phyloP scores from a whole-genome alignment of 2,329 filamentous ascomycete genomes.

The Colletotrichum destructivum region DNA sequence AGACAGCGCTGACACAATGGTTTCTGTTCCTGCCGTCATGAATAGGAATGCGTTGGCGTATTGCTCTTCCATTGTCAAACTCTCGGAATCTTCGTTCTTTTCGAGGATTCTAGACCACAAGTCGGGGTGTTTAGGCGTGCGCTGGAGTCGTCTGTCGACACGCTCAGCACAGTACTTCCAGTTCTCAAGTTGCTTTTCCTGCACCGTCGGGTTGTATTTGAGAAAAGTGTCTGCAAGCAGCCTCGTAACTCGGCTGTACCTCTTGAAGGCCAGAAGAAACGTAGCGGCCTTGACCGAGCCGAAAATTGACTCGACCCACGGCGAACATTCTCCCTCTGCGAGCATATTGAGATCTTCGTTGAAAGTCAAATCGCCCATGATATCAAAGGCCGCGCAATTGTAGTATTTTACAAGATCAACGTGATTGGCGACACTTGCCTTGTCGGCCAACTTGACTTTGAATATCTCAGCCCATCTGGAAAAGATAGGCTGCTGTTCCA shows the following conservation, averaged over 20 bases:
- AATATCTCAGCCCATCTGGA: constrained; percentile 12
- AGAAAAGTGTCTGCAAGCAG: constrained; percentile 13
- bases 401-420: background rate
- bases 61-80: constrained; percentile 26
- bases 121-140: constrained; percentile 9
- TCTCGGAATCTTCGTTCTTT: constrained; percentile 15
- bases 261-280: constrained; percentile 2
- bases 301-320: constrained; percentile 28
- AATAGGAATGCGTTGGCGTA: constrained; percentile 25
- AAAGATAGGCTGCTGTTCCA: constrained; percentile 24
- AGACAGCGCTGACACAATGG: constrained; percentile 23
- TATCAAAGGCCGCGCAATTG: background rate
- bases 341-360: constrained; percentile 27
- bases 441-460: background rate
- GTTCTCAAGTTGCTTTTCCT: constrained; percentile 18
- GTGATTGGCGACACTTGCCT: background rate
- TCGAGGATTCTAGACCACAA: constrained; percentile 25
- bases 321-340: constrained; percentile 23
- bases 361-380: background rate
- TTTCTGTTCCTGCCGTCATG: constrained; percentile 30
- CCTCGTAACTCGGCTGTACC: constrained; percentile 4
- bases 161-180: constrained; percentile 22
- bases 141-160: constrained; percentile 16
- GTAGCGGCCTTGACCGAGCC: constrained; percentile 27
- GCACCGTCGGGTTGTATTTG: constrained; percentile 18